Conservation (phyloP, 768 basidiomycete genomes). For the Dendrothele bispora region DNA sequence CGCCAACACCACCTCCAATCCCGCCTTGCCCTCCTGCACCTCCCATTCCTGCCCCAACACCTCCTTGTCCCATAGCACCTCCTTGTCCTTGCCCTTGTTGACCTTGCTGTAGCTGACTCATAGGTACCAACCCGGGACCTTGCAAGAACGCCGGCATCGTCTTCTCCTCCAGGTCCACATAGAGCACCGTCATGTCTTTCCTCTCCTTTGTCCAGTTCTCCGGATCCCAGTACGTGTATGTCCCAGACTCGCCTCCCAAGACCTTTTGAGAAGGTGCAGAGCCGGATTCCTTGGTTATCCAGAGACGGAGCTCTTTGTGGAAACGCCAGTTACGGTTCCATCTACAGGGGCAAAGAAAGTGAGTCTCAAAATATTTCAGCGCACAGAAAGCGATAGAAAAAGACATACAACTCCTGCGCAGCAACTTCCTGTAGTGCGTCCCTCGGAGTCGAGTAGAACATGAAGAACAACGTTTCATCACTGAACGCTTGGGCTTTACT, state of each 20-base stretch:
- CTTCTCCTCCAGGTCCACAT: slow-evolving; percentile 76
- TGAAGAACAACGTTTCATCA: slow-evolving; percentile 96
- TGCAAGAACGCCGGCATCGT: slow-evolving; percentile 58
- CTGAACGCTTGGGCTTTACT: slow-evolving; percentile 81
- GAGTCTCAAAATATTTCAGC: slow-evolving; percentile 3
- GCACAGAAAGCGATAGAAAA: slow-evolving; percentile 11
- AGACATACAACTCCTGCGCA: slow-evolving; percentile 88
- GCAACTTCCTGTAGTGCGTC: slow-evolving; percentile 94
- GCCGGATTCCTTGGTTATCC: slow-evolving; percentile 87
- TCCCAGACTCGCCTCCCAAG: slow-evolving; percentile 80
- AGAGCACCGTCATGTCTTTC: slow-evolving; percentile 76
- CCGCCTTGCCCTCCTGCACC: no score
- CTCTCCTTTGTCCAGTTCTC: slow-evolving; percentile 77
- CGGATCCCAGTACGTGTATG: slow-evolving; percentile 89
- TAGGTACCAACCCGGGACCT: slow-evolving; percentile 46
- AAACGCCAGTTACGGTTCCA: slow-evolving; percentile 96
- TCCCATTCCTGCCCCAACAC: no score
- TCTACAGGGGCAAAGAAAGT: slow-evolving; percentile 35
- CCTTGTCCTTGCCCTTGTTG: slow-evolving; percentile 34
- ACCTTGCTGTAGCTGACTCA: slow-evolving; percentile 35
- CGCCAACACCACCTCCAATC: no score
- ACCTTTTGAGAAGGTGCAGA: slow-evolving; percentile 76
- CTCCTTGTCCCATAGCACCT: slow-evolving; percentile 13
- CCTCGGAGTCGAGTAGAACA: slow-evolving; percentile 93
- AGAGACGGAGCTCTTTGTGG: slow-evolving; percentile 85